Base-by-base conservation (phyloP, 352 stramenopile species). In the Bremia lactucae region DNA sequence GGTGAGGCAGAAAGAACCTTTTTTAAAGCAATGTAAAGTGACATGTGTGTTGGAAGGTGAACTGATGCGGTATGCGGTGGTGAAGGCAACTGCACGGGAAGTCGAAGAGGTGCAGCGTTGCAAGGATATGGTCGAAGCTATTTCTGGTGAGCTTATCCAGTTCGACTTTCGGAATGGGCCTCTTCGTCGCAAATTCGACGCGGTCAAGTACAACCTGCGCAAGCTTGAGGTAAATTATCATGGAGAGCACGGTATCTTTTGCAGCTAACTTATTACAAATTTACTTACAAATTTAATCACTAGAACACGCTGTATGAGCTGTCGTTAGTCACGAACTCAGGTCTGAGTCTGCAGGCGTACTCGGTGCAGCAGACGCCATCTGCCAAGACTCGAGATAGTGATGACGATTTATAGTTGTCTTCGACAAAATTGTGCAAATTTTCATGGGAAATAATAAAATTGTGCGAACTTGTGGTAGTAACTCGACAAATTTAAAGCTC, bases 121-220 rank as follows among this genome's bases (percentile, higher is more conserved):
- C 34, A 76, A 83, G 10, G 58, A 78, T 43, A 80, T 95, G 57
- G 84, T 97, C 0, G 62, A 85, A 34, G 66, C 78, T 16, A 92
- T 97, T 34, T 83, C 86, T 1, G 82, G 88, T 8, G 76, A 96
- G 50, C 49, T 94, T 14, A 79, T 97, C 23, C 68, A 96, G 65
- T 97, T 97, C 48, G 90, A 97, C 56, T 97, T 97, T 50, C 72
- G 90, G 26, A 98, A 98, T 55, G 88, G 90, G 0, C 68, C 75
- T 10, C 41, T 97, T 29, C 73, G 93, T 23, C 85, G 87, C 36
- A 96, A 96, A 54, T 97, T 94, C 45, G 93, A 98, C 60, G 78
- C 86, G 15, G 71, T 95, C 48, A 98, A 98, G 62, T 98, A 97
- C 72, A 90, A 90, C 13, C 42, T 97, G 20, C 93, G 91, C 42